Base-by-base conservation (phyloP, 2,329 filamentous ascomycete species). In the Trichoderma sp. region DNA sequence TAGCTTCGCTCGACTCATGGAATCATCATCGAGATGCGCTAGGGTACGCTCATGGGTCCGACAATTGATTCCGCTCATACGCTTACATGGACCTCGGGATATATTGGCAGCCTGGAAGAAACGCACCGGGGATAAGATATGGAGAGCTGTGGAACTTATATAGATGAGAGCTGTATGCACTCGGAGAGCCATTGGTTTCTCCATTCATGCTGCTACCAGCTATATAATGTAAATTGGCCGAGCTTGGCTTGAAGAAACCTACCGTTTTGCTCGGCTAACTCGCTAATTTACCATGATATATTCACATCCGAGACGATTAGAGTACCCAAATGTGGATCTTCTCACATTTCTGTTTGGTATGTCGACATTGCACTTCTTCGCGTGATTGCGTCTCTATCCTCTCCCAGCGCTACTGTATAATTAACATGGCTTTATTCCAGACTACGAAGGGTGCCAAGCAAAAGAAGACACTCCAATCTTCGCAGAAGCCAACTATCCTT, bases 401-500 rank as follows among this genome's bases (percentile, higher is more conserved):
- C 35, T 37, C 43, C 13, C 19, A 35, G 56, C 57, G 63, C 55
- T 5, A 27, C 21, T 35, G n/a, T 21, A 31, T 21, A 35, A 29
- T 21, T 40, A 11, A 57, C 35, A 31, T 11, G 14, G 4, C 16
- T n/a, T 14, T 14, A n/a, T n/a, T 14, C 40, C 60, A 83, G 83
- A 84, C 19, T 81, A 77, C 19, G 70, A 79, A 33, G 70, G 75
- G 4, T 76, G 75, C 52, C 71, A 70, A 0, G 75, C 78, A 14
- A 74, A 82, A 27, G 83, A 87, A 57, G 81, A 87, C 63, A 86
- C 84, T 0, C 73, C 85, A 2, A 77, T 91, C 4, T 87, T 90
- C 74, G 81, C 83, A 55, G 87, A 89, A 72, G 88, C 89, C 0
- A 81, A 82, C 6, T 80, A 89, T 61, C 86, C 88, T 0, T 79